These are phyloP conservation scores for Halophytophthora batemanensis DNA, from an alignment of 352 stramenopile species.

Conservation along the genomic window DNA sequence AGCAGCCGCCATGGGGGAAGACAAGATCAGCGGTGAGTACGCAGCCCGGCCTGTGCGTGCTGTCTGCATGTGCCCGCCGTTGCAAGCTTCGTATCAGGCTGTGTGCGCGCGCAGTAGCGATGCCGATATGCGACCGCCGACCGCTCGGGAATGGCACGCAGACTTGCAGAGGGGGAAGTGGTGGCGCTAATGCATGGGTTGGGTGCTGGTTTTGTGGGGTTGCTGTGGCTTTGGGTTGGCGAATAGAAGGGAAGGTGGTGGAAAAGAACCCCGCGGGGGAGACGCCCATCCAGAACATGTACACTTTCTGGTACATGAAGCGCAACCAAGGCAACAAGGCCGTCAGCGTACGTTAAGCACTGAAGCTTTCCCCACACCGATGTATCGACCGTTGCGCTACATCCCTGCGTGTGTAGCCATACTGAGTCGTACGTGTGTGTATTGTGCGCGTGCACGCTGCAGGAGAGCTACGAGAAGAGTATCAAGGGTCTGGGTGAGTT, in stretches of 20 bases:
- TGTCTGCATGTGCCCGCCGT: not conserved
- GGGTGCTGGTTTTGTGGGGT: constrained; percentile 8
- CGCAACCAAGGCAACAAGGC: constrained; percentile 77
- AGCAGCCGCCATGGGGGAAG: constrained; percentile 40
- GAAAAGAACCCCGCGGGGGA: constrained; percentile 37
- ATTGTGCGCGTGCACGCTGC: constrained; percentile 7
- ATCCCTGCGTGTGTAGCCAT: constrained; percentile 4
- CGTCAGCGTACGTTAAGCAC: constrained; percentile 39
- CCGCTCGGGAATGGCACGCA: not conserved
- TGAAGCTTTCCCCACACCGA: constrained; percentile 3
- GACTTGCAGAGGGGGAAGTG: constrained; percentile 1
- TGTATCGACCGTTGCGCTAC: constrained; percentile 2
- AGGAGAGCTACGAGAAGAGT: constrained; percentile 93
- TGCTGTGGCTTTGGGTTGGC: constrained; percentile 5
- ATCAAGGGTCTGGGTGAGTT: constrained; percentile 93
- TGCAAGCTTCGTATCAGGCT: constrained; percentile 1
- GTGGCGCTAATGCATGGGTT: constrained; percentile 3
- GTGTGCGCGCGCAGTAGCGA: not conserved
- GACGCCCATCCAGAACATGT: constrained; percentile 85
- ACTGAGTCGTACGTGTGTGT: constrained; percentile 1
- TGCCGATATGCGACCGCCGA: not conserved
- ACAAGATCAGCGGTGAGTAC: constrained; percentile 36
- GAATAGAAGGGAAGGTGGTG: constrained; percentile 28
- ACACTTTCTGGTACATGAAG: constrained; percentile 90
- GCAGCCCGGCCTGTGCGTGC: too few species aligned